Conservation (phyloP, 2,329 filamentous ascomycete species). For the Clathrospora elynae region DNA sequence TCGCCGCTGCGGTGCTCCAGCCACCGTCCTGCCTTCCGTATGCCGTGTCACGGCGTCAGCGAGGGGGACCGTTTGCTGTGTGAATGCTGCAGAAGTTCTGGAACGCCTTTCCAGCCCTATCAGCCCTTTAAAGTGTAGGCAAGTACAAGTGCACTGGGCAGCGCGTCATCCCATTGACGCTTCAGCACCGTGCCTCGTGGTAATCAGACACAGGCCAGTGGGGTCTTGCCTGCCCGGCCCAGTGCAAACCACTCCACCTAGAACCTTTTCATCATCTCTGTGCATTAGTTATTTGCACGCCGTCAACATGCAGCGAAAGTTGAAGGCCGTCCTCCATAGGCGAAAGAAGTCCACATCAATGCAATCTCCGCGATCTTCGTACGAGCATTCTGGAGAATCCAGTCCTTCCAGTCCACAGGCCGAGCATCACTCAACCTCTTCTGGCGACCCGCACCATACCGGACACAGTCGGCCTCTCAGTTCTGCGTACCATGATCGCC, state of each 20-base stretch:
- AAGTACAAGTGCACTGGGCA: slow-evolving; percentile 1
- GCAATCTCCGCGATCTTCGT: slow-evolving; percentile 11
- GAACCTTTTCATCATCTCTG: background rate
- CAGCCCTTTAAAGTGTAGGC: background rate
- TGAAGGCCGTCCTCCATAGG: slow-evolving; percentile 24
- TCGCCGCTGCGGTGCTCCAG: background rate
- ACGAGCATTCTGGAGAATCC: slow-evolving; percentile 7
- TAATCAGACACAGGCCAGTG: slow-evolving; percentile 6
- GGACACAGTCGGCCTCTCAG: slow-evolving; percentile 20
- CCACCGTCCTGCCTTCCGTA: slow-evolving; percentile 2
- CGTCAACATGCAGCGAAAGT: slow-evolving; percentile 22
- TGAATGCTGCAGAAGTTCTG: slow-evolving; percentile 4
- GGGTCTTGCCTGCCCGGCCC: background rate
- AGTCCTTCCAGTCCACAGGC: slow-evolving; percentile 10
- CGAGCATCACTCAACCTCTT: slow-evolving; percentile 7
- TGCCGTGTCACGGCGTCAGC: slow-evolving; percentile 5
- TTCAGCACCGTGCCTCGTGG: slow-evolving; percentile 4
- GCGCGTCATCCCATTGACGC: slow-evolving; percentile 16
- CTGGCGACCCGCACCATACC: slow-evolving; percentile 6
- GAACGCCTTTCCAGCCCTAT: slow-evolving; percentile 1
- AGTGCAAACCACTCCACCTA: slow-evolving; percentile 1
- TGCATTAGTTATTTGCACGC: background rate
- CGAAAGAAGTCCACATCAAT: slow-evolving; percentile 14
- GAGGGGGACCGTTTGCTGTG: slow-evolving; percentile 1
- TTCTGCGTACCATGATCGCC: slow-evolving; percentile 17